Conservation (phyloP, 2,329 filamentous ascomycete species). For the Diaporthe sp. region DNA sequence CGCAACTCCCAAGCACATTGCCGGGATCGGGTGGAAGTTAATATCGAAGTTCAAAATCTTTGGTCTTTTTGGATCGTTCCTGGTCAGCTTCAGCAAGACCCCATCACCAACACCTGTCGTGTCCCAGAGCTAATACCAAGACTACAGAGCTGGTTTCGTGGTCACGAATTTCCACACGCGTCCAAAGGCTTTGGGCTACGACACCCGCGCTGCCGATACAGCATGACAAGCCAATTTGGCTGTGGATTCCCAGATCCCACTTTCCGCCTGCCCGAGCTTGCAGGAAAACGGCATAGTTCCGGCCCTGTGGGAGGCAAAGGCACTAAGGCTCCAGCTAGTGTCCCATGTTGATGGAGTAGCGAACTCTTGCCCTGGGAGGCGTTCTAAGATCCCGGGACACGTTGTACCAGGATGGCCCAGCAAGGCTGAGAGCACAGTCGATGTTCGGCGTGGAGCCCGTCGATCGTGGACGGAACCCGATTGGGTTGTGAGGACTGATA, state of each 20-base stretch:
- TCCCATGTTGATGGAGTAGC: slow-evolving; percentile 7
- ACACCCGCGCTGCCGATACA: background rate
- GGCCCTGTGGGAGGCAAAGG: background rate
- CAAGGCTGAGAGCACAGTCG: slow-evolving; percentile 9
- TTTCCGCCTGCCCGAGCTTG: slow-evolving; percentile 20
- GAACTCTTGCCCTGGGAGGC: slow-evolving; percentile 3
- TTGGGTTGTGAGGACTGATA: slow-evolving; percentile 3
- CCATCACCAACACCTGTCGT: background rate
- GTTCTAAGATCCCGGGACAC: slow-evolving; percentile 1
- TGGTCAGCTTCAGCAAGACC: background rate
- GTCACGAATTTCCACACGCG: background rate
- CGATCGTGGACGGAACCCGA: slow-evolving; percentile 8
- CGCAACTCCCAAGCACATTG: background rate
- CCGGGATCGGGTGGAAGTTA: background rate
- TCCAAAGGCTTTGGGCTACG: background rate
- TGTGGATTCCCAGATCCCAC: background rate
- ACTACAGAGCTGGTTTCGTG: background rate
- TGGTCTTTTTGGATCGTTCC: background rate
- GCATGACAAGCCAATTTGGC: slow-evolving; percentile 16
- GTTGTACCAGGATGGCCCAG: slow-evolving; percentile 9
- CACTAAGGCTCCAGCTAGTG: slow-evolving; percentile 21
- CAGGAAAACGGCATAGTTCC: slow-evolving; percentile 21
- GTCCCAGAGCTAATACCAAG: background rate
- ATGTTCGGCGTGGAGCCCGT: background rate
- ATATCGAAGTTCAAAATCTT: background rate